Evolutionary conservation across 73 alveolate genomes (phyloP).

Genomic region (Blepharisma stoltei): DNA sequence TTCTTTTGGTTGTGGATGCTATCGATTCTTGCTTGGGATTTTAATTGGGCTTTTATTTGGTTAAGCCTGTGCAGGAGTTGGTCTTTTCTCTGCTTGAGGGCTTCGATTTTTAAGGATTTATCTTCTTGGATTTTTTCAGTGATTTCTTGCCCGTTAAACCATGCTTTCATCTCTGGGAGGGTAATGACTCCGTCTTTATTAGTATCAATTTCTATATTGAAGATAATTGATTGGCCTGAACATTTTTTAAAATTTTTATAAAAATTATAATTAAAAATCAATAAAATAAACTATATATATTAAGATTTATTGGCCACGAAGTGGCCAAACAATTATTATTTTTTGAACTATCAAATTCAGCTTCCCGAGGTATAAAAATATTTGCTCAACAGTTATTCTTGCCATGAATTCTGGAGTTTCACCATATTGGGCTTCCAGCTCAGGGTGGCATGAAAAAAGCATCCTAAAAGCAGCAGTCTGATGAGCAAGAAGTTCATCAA

Average conservation of each 20-base stretch:
- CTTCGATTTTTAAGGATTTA: background rate
- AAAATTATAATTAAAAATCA: too few relatives aligned
- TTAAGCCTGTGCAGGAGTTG: background rate
- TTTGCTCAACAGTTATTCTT: background rate
- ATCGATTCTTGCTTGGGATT: background rate
- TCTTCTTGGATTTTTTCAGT: background rate
- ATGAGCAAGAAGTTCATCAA: slow-evolving; percentile 7
- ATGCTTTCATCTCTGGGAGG: background rate
- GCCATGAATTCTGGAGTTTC: slow-evolving; percentile 15
- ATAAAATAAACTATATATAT: too few relatives aligned
- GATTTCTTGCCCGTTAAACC: slow-evolving; percentile 2
- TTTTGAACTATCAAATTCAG: too few relatives aligned
- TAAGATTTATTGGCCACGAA: too few relatives aligned
- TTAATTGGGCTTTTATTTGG: background rate
- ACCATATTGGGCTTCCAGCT: background rate
- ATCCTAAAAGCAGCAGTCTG: slow-evolving; percentile 1
- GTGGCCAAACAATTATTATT: too few relatives aligned
- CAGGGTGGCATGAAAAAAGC: background rate
- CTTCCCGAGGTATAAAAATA: too few relatives aligned
- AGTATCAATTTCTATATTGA: background rate
- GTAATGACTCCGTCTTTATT: background rate
- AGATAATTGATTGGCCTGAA: too few relatives aligned
- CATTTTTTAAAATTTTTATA: too few relatives aligned
- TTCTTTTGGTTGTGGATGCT: background rate
- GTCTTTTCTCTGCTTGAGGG: background rate